Conservation (phyloP, 2,329 filamentous ascomycete genomes). For the Colletotrichum cordylinicola region DNA sequence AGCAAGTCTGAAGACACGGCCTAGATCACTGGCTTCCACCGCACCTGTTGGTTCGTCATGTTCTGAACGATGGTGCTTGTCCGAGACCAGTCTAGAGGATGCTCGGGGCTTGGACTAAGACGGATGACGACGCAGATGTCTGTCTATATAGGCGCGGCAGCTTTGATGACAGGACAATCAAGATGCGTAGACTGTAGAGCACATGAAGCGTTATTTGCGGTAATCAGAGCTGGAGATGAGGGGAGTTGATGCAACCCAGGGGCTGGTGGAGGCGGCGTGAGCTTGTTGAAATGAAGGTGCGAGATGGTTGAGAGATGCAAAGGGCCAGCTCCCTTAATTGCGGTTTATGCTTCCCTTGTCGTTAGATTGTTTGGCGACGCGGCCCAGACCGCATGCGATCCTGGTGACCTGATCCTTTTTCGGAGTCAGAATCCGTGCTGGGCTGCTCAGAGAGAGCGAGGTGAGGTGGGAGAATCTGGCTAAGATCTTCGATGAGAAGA, state of each 20-base stretch:
- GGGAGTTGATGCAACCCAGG: slow-evolving; percentile 7
- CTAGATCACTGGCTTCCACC: background rate
- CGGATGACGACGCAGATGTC: background rate
- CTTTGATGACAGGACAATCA: background rate
- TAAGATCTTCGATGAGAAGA: background rate
- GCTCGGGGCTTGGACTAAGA: slow-evolving; percentile 7
- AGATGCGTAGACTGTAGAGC: background rate
- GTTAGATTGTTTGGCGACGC: background rate
- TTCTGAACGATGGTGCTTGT: background rate
- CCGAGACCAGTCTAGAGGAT: background rate
- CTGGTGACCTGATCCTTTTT: background rate
- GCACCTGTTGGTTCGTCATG: background rate
- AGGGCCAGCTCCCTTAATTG: background rate
- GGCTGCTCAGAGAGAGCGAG: background rate
- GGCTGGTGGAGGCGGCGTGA: background rate
- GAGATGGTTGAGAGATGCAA: background rate
- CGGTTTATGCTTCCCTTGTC: background rate
- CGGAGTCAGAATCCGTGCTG: background rate
- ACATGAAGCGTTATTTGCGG: background rate
- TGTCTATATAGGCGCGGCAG: background rate
- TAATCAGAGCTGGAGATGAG: slow-evolving; percentile 17
- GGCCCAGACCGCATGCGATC: background rate
- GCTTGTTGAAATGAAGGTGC: slow-evolving; percentile 1
- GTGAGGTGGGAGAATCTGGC: background rate
- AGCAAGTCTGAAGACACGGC: background rate